Evolutionary conservation across 306 rosid species (phyloP).

Genomic region (Dryas alaskensis): DNA sequence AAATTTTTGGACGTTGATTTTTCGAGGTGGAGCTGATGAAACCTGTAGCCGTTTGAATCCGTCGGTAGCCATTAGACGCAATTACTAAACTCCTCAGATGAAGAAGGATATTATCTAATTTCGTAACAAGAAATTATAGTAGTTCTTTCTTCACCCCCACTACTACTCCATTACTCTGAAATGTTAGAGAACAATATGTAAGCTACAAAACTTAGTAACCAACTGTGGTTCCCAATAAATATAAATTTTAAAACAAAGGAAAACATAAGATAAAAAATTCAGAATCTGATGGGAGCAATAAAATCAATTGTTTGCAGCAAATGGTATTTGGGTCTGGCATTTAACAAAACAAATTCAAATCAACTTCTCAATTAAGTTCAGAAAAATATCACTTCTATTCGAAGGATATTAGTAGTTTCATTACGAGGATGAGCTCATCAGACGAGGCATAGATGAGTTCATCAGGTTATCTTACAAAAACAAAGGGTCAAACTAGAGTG

Average conservation of each 20-base stretch:
- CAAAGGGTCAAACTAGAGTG: too few relatives aligned
- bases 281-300: neutral
- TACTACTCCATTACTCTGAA: neutral
- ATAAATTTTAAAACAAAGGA: neutral
- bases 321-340: neutral
- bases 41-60: conserved; percentile 10
- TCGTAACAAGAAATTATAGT: neutral
- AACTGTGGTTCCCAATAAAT: neutral
- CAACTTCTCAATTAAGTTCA: neutral
- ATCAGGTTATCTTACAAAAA: too few relatives aligned
- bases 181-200: neutral
- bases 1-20: conserved; percentile 56
- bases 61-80: conserved; percentile 20
- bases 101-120: neutral
- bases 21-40: conserved; percentile 48
- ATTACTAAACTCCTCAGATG: neutral
- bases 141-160: neutral
- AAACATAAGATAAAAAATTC: neutral
- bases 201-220: neutral
- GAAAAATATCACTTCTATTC: neutral
- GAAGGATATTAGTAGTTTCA: too few relatives aligned
- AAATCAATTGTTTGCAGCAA: neutral
- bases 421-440: neutral
- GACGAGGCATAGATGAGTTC: too few relatives aligned
- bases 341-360: neutral